Conservation (phyloP, 768 basidiomycete species). For the Piloderma croceum region DNA sequence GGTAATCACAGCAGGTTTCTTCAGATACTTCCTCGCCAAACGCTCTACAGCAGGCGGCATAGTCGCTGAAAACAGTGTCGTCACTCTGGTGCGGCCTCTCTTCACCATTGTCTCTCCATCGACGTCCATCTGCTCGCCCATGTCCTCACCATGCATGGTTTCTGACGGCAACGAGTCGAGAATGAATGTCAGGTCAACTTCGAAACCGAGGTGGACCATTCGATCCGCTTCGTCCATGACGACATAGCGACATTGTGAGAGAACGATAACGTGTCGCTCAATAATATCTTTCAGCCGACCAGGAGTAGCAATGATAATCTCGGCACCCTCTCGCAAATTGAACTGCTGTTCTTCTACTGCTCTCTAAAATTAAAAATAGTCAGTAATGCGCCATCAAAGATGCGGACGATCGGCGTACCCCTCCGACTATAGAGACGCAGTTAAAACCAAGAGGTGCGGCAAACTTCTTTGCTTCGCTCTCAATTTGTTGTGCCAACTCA, state of each 20-base stretch:
- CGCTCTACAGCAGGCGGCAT: constrained; percentile 98
- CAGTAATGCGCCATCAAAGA: constrained; percentile 8
- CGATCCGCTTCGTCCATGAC: constrained; percentile 99
- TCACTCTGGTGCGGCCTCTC: constrained; percentile 83
- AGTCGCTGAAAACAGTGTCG: constrained; percentile 94
- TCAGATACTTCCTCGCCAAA: constrained; percentile 88
- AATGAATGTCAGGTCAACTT: constrained; percentile 90
- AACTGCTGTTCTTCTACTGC: constrained; percentile 98
- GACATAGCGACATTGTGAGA: constrained; percentile 95
- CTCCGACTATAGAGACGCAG: constrained; percentile 98
- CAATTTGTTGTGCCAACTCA: constrained; percentile 97
- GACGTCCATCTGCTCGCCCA: constrained; percentile 71
- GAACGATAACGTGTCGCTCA: constrained; percentile 90
- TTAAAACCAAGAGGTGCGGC: constrained; percentile 84
- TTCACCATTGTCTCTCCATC: constrained; percentile 52
- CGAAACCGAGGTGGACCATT: constrained; percentile 98
- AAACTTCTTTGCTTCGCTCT: constrained; percentile 88
- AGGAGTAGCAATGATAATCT: constrained; percentile 97
- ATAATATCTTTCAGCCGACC: constrained; percentile 98
- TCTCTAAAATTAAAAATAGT: constrained; percentile 40
- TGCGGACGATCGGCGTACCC: constrained; percentile 44
- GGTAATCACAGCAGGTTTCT: constrained; percentile 89
- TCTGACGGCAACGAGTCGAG: constrained; percentile 86
- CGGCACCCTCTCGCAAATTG: constrained; percentile 94
- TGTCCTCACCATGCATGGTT: constrained; percentile 82